A percentile compares a stretch with the other conserved stretches of the same genome.
Conservation (phyloP, 2,329 filamentous ascomycete species). For the Teratosphaeria gauchensis region DNA sequence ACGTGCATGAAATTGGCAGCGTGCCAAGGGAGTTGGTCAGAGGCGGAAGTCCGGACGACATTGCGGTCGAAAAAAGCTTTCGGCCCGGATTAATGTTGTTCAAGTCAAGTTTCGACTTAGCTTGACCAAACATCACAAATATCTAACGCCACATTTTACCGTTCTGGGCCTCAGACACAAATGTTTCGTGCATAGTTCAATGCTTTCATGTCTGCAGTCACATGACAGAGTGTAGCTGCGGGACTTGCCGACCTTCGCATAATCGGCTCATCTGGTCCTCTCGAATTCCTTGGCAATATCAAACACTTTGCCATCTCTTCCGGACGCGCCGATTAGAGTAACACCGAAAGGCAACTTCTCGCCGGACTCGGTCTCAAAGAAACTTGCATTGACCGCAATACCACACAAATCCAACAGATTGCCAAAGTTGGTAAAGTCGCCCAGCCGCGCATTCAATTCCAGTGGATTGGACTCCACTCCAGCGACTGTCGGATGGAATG, state of each 20-base stretch:
- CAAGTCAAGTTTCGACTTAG: background rate
- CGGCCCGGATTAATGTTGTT: background rate
- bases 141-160: too few relatives aligned
- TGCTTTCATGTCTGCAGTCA: too few relatives aligned
- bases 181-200: too few relatives aligned
- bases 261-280: slow-evolving; percentile 6
- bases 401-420: slow-evolving; percentile 52
- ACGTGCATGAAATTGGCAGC: too few relatives aligned
- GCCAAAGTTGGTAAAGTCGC: slow-evolving; percentile 51
- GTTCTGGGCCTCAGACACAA: too few relatives aligned
- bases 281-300: slow-evolving; percentile 29
- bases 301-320: slow-evolving; percentile 31
- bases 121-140: too few relatives aligned
- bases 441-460: slow-evolving; percentile 43
- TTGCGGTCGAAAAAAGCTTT: background rate
- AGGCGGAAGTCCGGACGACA: too few relatives aligned
- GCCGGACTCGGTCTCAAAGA: slow-evolving; percentile 19
- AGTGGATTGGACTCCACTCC: slow-evolving; percentile 45
- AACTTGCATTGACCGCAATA: slow-evolving; percentile 44
- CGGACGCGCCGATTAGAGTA: slow-evolving; percentile 29
- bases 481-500: slow-evolving; percentile 39
- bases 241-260: too few relatives aligned
- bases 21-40: background rate
- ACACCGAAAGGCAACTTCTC: slow-evolving; percentile 32
- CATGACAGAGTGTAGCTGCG: too few relatives aligned